These are phyloP conservation scores for Benincasa hispida DNA, from an alignment of 306 rosid genomes.

Conservation along the genomic window DNA sequence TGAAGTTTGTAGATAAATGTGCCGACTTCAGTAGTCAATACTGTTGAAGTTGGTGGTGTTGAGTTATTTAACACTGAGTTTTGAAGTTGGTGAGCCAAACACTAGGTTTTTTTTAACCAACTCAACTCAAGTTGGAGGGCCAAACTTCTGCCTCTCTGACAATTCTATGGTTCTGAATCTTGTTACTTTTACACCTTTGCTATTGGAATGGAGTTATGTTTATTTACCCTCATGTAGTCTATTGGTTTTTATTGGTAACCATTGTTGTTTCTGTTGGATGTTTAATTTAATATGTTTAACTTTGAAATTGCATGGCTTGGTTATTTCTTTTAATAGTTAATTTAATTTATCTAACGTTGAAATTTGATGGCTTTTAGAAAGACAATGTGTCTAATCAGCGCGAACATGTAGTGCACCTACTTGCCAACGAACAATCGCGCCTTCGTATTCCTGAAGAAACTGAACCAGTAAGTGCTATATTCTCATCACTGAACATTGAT, in stretches of 20 bases:
- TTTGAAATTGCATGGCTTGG: not conserved
- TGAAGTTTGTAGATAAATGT: no score
- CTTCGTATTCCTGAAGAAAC: conserved; percentile 53
- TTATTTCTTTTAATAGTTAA: not conserved
- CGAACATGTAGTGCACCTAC: conserved; percentile 75
- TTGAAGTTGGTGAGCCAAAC: no score
- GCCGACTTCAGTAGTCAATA: no score
- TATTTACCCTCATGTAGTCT: not conserved
- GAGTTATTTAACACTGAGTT: no score
- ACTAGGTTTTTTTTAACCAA: no score
- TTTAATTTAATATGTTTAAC: conserved; percentile 9
- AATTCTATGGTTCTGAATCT: not conserved
- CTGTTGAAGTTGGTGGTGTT: no score
- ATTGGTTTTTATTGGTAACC: no score
- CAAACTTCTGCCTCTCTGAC: not conserved
- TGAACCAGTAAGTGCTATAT: conserved; percentile 54
- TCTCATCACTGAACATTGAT: not conserved
- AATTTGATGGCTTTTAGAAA: conserved; percentile 39
- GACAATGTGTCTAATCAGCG: conserved; percentile 87
- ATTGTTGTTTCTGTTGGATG: not conserved
- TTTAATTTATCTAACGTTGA: conserved; percentile 12
- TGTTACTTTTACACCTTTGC: not conserved
- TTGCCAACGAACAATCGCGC: conserved; percentile 84
- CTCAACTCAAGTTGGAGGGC: no score
- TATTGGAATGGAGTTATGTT: not conserved